A percentile compares a stretch with the other conserved stretches of the same genome.
These are phyloP conservation scores for Lactarius tabidus DNA, from an alignment of 768 basidiomycete species.

Conservation along the genomic window DNA sequence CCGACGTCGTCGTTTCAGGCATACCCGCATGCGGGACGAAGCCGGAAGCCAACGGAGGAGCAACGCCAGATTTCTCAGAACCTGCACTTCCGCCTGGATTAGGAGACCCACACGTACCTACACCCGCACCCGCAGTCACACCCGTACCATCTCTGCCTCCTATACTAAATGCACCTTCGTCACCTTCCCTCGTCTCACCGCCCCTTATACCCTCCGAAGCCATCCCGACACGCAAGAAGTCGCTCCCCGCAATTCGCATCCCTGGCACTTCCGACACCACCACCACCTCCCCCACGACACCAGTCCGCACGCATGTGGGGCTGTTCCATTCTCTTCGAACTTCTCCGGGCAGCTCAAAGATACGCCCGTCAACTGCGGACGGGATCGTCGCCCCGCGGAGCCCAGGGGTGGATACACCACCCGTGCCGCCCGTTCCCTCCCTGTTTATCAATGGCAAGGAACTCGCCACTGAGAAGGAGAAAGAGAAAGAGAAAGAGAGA, in stretches of 20 bases:
- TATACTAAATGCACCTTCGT: conserved; percentile 26
- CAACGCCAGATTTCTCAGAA: conserved; percentile 6
- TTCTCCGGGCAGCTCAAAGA: conserved; percentile 26
- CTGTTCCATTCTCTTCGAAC: conserved; percentile 22
- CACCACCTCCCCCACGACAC: conserved; percentile 14
- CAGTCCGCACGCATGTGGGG: conserved; percentile 19
- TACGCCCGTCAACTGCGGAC: conserved; percentile 21
- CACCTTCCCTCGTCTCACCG: conserved; percentile 25
- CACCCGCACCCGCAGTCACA: background rate
- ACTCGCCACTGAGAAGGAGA: conserved; percentile 28
- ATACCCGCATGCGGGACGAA: background rate
- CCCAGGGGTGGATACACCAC: conserved; percentile 22
- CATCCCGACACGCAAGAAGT: conserved; percentile 22
- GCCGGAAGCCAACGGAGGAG: background rate
- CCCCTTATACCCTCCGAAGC: conserved; percentile 19
- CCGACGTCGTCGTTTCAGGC: conserved; percentile 22
- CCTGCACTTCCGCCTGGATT: conserved; percentile 18
- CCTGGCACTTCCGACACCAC: conserved; percentile 19
- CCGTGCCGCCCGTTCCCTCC: conserved; percentile 32
- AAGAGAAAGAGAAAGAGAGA: conserved; percentile 32
- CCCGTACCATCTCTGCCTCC: background rate
- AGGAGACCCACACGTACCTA: conserved; percentile 2
- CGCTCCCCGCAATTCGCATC: conserved; percentile 19
- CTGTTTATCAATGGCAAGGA: conserved; percentile 30
- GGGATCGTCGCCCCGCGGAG: conserved; percentile 27